Base-by-base conservation (phyloP, 139 green algal species). In the Picochlorum sp. region DNA sequence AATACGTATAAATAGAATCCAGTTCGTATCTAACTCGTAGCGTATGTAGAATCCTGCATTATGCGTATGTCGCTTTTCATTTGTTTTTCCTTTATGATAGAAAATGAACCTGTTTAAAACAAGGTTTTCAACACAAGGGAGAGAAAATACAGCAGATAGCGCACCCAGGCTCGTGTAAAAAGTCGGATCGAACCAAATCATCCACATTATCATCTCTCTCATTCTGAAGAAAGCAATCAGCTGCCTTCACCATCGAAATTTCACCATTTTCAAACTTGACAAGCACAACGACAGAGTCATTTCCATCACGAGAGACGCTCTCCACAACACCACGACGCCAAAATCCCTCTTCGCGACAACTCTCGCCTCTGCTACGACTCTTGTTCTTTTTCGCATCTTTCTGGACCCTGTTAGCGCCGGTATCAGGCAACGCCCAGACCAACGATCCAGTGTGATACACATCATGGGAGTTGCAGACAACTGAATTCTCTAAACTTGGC, bases 1-100 rank as follows among this genome's bases (percentile, higher is more conserved):
- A 85, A 83, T 94, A 94, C 7, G 85, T 94, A 71, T 94, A 94
- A 32, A 94, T 94, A 39, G 82, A 65, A 59, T 92, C 83, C 29
- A 86, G 63, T 3, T 40, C 29, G 50, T 94, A 94, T 31, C 85
- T 69, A 7, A 77, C 66, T 7, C 61, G 47, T 47, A 94, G 73
- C 24, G 87, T 94, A 50, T 92, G 70, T 58, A 94, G 62, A 47
- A 85, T 81, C 32, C 39, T 47, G 73, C 79, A 47, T 47, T n/a
- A 65, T 50, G 63, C 20, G 22, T 18, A 52, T 16, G 7, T 47
- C 16, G n/a, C 12, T 55, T 26, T 28, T 39, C 45, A 30, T 30
- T 8, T 60, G 18, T n/a, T 52, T 49, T n/a, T 22, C n/a, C 52
- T 50, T 9, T 57, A 8, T 36, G 49, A 14, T 18, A 57, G 30